A percentile compares a stretch with the other conserved stretches of the same genome.
Evolutionary conservation across 2,329 filamentous ascomycete species (phyloP).

Genomic region (Hypoxylon sp.): DNA sequence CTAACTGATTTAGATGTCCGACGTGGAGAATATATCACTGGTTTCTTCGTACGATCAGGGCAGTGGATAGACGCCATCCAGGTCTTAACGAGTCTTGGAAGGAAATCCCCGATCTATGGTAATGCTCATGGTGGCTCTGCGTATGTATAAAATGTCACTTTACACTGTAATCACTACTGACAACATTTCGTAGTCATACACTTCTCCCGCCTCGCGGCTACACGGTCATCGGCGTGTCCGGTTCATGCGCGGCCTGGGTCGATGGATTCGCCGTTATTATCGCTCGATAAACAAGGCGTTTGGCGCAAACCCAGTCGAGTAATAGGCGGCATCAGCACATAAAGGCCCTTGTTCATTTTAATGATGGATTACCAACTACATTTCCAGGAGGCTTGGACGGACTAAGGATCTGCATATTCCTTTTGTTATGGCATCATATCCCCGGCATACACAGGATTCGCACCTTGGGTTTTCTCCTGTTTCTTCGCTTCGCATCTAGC

Average conservation of each 20-base stretch:
- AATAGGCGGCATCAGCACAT: constrained; percentile 3
- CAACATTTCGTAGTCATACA: constrained; percentile 73
- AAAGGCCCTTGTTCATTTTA: constrained; percentile 16
- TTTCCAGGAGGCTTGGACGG: constrained; percentile 17
- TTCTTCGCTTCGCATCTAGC: constrained; percentile 39
- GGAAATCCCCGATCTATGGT: constrained; percentile 87
- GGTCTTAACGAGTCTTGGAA: constrained; percentile 89
- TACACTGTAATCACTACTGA: constrained; percentile 44
- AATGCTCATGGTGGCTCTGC: constrained; percentile 83
- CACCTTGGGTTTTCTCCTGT: constrained; percentile 23
- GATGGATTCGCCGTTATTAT: constrained; percentile 90
- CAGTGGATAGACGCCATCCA: constrained; percentile 90
- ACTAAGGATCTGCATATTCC: constrained; percentile 41
- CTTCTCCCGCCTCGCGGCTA: constrained; percentile 92
- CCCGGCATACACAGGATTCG: constrained; percentile 39
- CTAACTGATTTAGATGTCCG: constrained; percentile 74
- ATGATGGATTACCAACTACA: constrained; percentile 19
- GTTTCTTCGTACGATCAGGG: constrained; percentile 86
- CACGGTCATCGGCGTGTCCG: constrained; percentile 87
- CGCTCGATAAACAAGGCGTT: constrained; percentile 66
- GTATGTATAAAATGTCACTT: constrained; percentile 69
- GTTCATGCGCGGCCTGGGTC: constrained; percentile 84
- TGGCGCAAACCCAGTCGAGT: constrained; percentile 13
- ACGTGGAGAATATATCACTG: constrained; percentile 87
- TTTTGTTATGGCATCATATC: constrained; percentile 41